phyloP scores from a whole-genome alignment of 2,329 filamentous ascomycete species.

The Pestalotiopsis sp. region DNA sequence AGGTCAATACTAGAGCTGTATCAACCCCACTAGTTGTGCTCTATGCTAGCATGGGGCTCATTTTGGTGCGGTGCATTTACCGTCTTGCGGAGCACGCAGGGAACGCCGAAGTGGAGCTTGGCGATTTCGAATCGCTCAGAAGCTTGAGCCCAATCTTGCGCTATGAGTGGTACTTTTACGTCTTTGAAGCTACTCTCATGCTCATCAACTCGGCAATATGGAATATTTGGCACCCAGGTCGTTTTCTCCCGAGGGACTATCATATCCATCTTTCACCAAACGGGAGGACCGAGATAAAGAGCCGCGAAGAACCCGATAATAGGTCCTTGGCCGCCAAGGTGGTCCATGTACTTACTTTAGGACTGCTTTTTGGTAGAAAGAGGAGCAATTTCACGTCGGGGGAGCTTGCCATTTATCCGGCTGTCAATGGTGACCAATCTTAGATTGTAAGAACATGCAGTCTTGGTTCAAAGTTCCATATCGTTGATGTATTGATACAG shows the following conservation, averaged over 20 bases:
- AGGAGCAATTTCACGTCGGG: not conserved
- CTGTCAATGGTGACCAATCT: not conserved
- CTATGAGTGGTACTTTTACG: constrained; percentile 50
- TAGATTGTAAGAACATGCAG: not conserved
- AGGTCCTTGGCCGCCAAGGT: not conserved
- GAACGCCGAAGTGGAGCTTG: constrained; percentile 31
- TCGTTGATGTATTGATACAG: too few relatives aligned
- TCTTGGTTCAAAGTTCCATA: too few relatives aligned
- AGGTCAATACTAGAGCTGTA: constrained; percentile 21
- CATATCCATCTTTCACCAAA: constrained; percentile 43
- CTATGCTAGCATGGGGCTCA: constrained; percentile 45
- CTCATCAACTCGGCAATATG: constrained; percentile 43
- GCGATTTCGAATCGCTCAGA: constrained; percentile 28
- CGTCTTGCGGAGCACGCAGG: constrained; percentile 49
- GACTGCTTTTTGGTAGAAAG: not conserved
- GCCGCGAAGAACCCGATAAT: not conserved
- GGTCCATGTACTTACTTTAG: not conserved
- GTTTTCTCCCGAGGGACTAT: constrained; percentile 39
- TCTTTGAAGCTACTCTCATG: constrained; percentile 48
- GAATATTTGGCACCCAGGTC: constrained; percentile 45
- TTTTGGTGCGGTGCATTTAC: constrained; percentile 52
- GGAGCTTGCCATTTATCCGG: not conserved
- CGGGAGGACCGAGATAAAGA: constrained; percentile 30
- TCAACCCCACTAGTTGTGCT: constrained; percentile 36
- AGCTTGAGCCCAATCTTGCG: constrained; percentile 38